Evolutionary conservation across 306 rosid species (phyloP).

Genomic region (Biancaea sappan): DNA sequence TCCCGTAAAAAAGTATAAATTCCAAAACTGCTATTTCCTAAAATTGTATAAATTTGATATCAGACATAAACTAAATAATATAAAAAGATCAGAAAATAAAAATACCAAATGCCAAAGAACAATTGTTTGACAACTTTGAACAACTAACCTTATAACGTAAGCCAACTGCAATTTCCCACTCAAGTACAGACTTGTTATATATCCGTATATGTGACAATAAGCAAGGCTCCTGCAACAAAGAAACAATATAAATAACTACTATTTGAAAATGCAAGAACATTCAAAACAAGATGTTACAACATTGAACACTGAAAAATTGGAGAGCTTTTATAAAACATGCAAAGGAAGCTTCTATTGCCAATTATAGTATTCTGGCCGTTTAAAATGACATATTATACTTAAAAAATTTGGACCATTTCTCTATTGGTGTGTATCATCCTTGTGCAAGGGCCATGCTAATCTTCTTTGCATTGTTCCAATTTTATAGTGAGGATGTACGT

Average conservation of each 20-base stretch:
- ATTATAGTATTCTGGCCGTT: background rate
- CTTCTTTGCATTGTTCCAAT: no score
- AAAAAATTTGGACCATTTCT: no score
- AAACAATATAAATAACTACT: background rate
- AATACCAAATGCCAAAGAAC: background rate
- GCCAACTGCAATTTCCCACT: conserved; percentile 95
- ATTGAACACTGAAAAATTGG: background rate
- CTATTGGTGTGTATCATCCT: no score
- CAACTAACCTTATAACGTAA: conserved; percentile 85
- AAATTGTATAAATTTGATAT: background rate
- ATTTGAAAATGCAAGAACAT: conserved; percentile 23
- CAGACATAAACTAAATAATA: background rate
- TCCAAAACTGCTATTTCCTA: no score
- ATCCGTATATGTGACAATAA: conserved; percentile 83
- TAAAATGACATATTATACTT: background rate
- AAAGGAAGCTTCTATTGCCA: background rate
- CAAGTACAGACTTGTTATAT: conserved; percentile 91
- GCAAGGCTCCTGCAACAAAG: conserved; percentile 73
- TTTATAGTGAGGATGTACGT: no score
- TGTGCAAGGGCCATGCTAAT: no score
- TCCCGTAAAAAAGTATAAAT: no score
- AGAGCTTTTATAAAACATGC: background rate
- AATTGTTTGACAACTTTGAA: conserved; percentile 23
- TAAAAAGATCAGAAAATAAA: background rate
- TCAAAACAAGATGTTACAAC: background rate